Conservation (phyloP, 202 grass and related monocot species). For the Panicum hallii region DNA sequence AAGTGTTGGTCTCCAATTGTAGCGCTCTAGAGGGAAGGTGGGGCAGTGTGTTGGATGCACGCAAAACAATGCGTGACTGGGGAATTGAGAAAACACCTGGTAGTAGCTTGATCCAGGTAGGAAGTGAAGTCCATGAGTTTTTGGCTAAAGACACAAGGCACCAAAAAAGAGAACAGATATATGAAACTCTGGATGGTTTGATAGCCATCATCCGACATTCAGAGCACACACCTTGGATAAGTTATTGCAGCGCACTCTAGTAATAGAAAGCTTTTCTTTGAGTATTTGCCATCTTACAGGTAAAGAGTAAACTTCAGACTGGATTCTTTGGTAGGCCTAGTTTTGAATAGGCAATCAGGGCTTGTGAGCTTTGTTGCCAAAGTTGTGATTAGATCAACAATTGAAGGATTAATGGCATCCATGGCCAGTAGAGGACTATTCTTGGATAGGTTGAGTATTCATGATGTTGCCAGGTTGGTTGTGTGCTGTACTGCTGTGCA, state of each 20-base stretch:
- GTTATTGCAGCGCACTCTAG: background rate
- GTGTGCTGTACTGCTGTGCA: background rate
- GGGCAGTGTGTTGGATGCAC: slow-evolving; percentile 47
- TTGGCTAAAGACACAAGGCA: slow-evolving; percentile 58
- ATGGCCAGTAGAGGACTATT: background rate
- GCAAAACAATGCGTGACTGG: slow-evolving; percentile 42
- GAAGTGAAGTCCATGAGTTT: slow-evolving; percentile 62
- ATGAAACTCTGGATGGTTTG: slow-evolving; percentile 57
- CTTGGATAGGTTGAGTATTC: background rate
- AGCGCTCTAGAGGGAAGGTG: slow-evolving; percentile 57
- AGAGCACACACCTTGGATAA: slow-evolving; percentile 24
- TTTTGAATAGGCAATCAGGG: background rate
- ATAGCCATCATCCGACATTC: slow-evolving; percentile 47
- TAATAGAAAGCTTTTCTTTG: background rate
- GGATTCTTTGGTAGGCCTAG: background rate
- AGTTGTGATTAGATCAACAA: background rate
- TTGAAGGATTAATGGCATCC: background rate
- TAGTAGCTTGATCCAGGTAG: slow-evolving; percentile 59
- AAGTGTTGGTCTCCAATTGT: slow-evolving; percentile 64
- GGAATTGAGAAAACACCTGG: slow-evolving; percentile 59
- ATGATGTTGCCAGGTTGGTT: slow-evolving; percentile 20
- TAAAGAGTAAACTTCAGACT: background rate
- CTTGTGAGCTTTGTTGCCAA: background rate
- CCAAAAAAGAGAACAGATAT: slow-evolving; percentile 52
- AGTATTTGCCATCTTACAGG: background rate